These are phyloP conservation scores for Ganoderma leucocontextum DNA, from an alignment of 1,284 basidiomycete species.

Conservation along the genomic window DNA sequence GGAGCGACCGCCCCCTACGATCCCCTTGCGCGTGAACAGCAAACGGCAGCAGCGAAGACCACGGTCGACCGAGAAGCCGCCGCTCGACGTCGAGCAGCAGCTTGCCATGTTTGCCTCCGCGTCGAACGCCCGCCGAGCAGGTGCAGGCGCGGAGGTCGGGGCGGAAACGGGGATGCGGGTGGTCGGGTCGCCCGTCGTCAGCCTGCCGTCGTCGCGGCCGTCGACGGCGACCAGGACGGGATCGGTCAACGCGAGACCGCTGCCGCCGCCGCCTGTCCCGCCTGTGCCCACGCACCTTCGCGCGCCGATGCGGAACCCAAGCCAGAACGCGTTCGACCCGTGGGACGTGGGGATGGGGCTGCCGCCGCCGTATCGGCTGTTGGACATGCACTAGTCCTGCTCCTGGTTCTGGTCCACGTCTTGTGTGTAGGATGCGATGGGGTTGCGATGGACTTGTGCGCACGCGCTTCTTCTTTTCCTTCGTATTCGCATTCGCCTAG, in stretches of 20 bases:
- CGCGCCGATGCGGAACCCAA: background rate
- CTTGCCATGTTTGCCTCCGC: background rate
- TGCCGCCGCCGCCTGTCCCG: background rate
- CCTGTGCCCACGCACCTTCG: background rate
- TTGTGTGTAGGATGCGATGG: background rate
- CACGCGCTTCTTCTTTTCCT: no score
- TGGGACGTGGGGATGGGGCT: slow-evolving; percentile 10
- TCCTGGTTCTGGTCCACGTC: background rate
- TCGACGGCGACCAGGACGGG: background rate
- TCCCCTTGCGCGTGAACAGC: background rate
- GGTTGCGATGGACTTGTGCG: background rate
- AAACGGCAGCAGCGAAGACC: background rate
- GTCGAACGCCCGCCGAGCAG: slow-evolving; percentile 1
- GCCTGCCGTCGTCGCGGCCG: slow-evolving; percentile 20
- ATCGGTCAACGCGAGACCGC: background rate
- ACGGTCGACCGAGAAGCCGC: slow-evolving; percentile 21
- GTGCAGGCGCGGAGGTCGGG: background rate
- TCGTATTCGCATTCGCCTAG: no score
- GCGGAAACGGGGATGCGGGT: background rate
- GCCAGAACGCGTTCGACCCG: slow-evolving; percentile 6
- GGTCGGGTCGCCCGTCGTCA: slow-evolving; percentile 22
- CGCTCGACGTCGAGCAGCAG: slow-evolving; percentile 7
- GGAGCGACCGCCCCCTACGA: background rate
- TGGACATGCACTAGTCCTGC: slow-evolving; percentile 21
- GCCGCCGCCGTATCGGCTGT: slow-evolving; percentile 27